A percentile compares a stretch with the other conserved stretches of the same genome.
Evolutionary conservation across 306 rosid species (phyloP).

Genomic region (Malus asiatica): DNA sequence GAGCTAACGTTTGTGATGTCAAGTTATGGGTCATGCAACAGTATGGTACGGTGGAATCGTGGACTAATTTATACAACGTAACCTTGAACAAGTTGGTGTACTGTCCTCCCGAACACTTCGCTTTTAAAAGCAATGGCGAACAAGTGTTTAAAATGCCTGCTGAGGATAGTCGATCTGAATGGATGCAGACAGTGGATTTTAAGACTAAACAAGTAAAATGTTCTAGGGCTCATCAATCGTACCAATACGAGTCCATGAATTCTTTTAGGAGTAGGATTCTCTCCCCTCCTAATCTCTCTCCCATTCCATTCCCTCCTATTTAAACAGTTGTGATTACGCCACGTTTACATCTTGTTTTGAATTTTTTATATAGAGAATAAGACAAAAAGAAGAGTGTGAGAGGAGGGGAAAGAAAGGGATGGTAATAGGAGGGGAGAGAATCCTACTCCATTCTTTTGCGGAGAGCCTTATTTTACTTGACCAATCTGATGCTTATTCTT

Average conservation of each 20-base stretch:
- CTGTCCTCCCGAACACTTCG: background rate
- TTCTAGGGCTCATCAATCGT: background rate
- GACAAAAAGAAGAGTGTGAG: too few species aligned
- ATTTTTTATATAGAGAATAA: too few species aligned
- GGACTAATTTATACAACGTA: background rate
- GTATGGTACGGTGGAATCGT: background rate
- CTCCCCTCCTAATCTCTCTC: too few species aligned
- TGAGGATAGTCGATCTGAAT: background rate
- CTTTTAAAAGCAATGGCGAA: background rate
- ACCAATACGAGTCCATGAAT: background rate
- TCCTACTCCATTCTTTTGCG: too few species aligned
- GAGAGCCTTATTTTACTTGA: background rate
- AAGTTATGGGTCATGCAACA: background rate
- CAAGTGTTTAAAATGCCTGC: background rate
- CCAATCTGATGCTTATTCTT: background rate
- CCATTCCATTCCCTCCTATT: too few species aligned
- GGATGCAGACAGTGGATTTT: too few species aligned
- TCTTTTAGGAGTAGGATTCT: background rate
- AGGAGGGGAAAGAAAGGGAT: rapidly evolving
- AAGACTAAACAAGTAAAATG: too few species aligned
- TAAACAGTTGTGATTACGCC: too few species aligned
- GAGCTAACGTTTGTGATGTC: too few species aligned
- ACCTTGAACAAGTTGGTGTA: too few species aligned
- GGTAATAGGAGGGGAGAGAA: too few species aligned
- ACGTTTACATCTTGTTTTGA: too few species aligned